Evolutionary conservation across 306 rosid species (phyloP).

Genomic region (Trichosanthes cucumerina): DNA sequence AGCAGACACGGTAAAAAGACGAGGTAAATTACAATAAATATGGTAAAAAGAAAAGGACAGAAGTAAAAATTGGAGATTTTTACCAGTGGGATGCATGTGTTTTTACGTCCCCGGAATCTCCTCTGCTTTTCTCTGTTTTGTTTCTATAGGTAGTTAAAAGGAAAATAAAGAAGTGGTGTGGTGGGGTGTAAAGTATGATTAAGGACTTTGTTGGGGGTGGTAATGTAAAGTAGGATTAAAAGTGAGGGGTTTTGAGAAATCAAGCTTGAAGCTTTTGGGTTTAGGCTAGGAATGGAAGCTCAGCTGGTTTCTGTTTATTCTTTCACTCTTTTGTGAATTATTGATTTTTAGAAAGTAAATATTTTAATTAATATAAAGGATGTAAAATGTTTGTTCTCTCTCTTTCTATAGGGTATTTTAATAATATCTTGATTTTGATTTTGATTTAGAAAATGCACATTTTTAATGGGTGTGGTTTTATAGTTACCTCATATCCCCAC

Average conservation of each 20-base stretch:
- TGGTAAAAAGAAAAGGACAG: neutral
- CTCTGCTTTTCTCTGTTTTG: slow-evolving; percentile 7
- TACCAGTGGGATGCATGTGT: slow-evolving; percentile 67
- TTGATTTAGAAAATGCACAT: neutral
- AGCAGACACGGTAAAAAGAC: slow-evolving; percentile 29
- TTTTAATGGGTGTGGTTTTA: neutral
- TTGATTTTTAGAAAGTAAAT: slow-evolving; percentile 14
- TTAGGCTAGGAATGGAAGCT: slow-evolving; percentile 57
- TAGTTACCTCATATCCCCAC: neutral
- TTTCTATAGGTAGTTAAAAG: neutral
- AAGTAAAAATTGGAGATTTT: slow-evolving; percentile 23
- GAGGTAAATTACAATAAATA: neutral
- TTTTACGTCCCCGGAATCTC: slow-evolving; percentile 69
- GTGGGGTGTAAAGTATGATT: slow-evolving; percentile 8
- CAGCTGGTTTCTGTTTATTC: slow-evolving; percentile 73
- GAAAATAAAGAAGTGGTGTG: neutral
- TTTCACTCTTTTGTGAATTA: slow-evolving; percentile 24
- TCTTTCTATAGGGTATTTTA: neutral
- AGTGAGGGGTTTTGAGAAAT: slow-evolving; percentile 46
- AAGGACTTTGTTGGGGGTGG: slow-evolving; percentile 1
- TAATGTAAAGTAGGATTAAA: slow-evolving; percentile 7
- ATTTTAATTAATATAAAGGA: neutral
- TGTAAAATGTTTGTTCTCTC: neutral
- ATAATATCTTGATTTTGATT: neutral
- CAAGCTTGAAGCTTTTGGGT: slow-evolving; percentile 77